phyloP scores from a whole-genome alignment of 805 yeast species.

The Candida ponderosae region DNA sequence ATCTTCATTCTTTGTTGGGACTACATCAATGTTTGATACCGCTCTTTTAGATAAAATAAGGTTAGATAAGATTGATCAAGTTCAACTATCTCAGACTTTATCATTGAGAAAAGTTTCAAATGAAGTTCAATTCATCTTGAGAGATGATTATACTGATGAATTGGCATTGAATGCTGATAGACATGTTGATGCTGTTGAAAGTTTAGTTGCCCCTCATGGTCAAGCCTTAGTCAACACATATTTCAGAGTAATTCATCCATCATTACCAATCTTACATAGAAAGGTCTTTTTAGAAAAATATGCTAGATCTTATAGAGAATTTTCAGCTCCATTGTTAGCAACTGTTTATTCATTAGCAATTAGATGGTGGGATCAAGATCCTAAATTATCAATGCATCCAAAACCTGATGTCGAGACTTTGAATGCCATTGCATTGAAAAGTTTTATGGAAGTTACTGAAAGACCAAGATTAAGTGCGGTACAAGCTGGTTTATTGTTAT shows the following conservation, averaged over 20 bases:
- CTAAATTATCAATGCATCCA: conserved; percentile 63
- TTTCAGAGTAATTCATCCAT: conserved; percentile 82
- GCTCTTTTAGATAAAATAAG: conserved; percentile 57
- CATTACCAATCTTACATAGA: conserved; percentile 86
- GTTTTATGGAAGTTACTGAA: conserved; percentile 66
- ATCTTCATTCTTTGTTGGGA: conserved; percentile 82
- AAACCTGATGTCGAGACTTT: conserved; percentile 73
- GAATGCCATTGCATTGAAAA: conserved; percentile 56
- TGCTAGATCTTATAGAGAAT: conserved; percentile 82
- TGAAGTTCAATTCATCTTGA: conserved; percentile 64
- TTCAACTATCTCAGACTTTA: conserved; percentile 58
- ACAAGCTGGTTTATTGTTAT: conserved; percentile 75
- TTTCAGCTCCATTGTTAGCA: conserved; percentile 85
- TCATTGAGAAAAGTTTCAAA: conserved; percentile 75
- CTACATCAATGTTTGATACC: conserved; percentile 78
- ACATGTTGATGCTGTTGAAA: conserved; percentile 79
- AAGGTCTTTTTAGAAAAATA: conserved; percentile 89
- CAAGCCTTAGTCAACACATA: conserved; percentile 71
- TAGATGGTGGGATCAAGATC: conserved; percentile 83
- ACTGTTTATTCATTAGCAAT: conserved; percentile 84
- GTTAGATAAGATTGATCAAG: conserved; percentile 70
- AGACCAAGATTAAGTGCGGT: conserved; percentile 89
- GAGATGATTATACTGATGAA: conserved; percentile 73
- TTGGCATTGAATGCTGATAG: conserved; percentile 61
- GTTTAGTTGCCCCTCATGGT: conserved; percentile 88